Conservation (phyloP, 2,329 filamentous ascomycete species). For the Colletotrichum camelliae region DNA sequence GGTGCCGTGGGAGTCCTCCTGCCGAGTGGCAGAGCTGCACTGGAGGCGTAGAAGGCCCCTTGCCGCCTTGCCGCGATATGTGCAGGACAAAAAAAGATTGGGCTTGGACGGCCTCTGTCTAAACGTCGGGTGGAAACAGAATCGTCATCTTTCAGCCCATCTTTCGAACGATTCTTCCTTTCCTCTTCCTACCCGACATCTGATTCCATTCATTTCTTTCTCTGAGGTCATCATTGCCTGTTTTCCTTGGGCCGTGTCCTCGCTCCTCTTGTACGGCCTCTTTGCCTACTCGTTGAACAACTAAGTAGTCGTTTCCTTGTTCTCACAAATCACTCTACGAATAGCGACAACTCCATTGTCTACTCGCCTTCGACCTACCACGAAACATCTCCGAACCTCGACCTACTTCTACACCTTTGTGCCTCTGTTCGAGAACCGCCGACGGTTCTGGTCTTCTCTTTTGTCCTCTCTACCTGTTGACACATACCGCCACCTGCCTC, state of each 20-base stretch:
- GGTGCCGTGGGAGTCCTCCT: constrained; percentile 5
- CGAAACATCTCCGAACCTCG: constrained; percentile 12
- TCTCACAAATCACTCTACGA: neutral
- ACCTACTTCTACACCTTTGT: constrained; percentile 20
- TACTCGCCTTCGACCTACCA: neutral
- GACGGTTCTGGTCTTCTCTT: neutral
- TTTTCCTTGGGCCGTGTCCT: neutral
- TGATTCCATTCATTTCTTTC: neutral
- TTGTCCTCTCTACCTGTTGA: neutral
- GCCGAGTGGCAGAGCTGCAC: constrained; percentile 1
- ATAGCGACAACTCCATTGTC: constrained; percentile 17
- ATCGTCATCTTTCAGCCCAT: constrained; percentile 21
- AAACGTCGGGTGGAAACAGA: constrained; percentile 16
- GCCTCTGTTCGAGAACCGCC: neutral
- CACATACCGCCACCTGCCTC: neutral
- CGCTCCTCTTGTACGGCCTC: constrained; percentile 12
- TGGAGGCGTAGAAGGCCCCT: neutral
- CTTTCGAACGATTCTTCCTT: constrained; percentile 1
- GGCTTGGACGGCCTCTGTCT: neutral
- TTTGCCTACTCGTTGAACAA: neutral
- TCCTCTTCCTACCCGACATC: neutral
- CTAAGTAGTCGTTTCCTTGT: neutral
- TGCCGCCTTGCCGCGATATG: constrained; percentile 14
- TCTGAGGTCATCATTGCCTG: constrained; percentile 11
- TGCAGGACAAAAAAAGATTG: constrained; percentile 1